Conservation (phyloP, 208 protist species). For the Zelonia costaricensis region DNA sequence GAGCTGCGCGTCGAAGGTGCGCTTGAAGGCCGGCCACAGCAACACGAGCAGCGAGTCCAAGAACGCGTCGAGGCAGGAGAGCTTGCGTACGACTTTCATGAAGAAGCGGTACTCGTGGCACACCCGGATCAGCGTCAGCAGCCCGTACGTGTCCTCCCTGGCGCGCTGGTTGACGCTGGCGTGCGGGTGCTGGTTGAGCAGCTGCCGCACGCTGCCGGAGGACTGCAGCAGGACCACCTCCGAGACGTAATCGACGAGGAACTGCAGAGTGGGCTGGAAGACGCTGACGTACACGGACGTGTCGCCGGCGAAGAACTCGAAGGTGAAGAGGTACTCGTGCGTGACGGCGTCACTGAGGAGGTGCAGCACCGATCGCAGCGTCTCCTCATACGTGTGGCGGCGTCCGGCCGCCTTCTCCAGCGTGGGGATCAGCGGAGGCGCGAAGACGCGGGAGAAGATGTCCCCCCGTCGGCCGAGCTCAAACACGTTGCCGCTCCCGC, state of each 20-base stretch:
- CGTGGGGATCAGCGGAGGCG: slow-evolving; percentile 67
- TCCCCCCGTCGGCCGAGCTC: slow-evolving; percentile 51
- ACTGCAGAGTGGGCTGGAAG: slow-evolving; percentile 76
- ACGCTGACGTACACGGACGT: slow-evolving; percentile 79
- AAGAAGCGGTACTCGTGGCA: slow-evolving; percentile 79
- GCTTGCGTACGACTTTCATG: slow-evolving; percentile 66
- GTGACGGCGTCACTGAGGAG: slow-evolving; percentile 81
- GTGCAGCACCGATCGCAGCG: slow-evolving; percentile 71
- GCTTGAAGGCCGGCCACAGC: slow-evolving; percentile 82
- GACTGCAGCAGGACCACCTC: slow-evolving; percentile 68
- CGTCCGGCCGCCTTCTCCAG: slow-evolving; percentile 59
- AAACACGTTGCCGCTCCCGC: slow-evolving; percentile 22
- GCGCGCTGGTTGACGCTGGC: slow-evolving; percentile 52
- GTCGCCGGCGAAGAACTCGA: slow-evolving; percentile 82
- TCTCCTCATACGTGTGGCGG: slow-evolving; percentile 81
- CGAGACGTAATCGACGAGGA: slow-evolving; percentile 79
- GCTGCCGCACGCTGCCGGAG: slow-evolving; percentile 29
- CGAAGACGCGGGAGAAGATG: slow-evolving; percentile 55
- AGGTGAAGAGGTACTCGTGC: slow-evolving; percentile 90
- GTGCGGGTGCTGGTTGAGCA: slow-evolving; percentile 47
- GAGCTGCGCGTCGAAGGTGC: slow-evolving; percentile 68
- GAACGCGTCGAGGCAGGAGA: slow-evolving; percentile 80
- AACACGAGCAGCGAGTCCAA: slow-evolving; percentile 76
- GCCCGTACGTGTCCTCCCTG: slow-evolving; percentile 71
- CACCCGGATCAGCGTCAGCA: slow-evolving; percentile 73